Percentiles rank a stretch among this genome's conserved stretches.
phyloP scores from a whole-genome alignment of 768 basidiomycete genomes.

The Lanmaoa pseudosensibilis region DNA sequence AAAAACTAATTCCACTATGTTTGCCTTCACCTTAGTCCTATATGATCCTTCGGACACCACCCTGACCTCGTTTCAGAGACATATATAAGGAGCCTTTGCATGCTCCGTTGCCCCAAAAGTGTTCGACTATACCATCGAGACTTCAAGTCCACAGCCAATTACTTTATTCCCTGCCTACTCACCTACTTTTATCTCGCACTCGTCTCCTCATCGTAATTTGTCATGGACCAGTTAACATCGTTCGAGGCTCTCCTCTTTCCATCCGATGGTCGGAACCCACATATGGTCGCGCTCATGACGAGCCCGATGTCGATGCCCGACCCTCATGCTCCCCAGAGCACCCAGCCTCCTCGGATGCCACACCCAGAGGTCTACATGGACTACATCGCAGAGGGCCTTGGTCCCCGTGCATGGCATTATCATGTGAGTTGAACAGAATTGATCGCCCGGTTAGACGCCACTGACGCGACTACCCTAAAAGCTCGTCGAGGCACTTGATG shows the following conservation, averaged over 20 bases:
- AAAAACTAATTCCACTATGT: constrained; percentile 26
- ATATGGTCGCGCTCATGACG: constrained; percentile 72
- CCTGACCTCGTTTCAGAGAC: constrained; percentile 42
- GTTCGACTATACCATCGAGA: constrained; percentile 24
- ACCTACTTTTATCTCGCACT: constrained; percentile 16
- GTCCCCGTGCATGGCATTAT: constrained; percentile 69
- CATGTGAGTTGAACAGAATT: constrained; percentile 47
- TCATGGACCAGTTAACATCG: constrained; percentile 65
- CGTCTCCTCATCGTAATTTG: constrained; percentile 14
- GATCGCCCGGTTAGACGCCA: constrained; percentile 18
- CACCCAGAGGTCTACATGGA: constrained; percentile 88
- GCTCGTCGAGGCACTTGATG: constrained; percentile 74
- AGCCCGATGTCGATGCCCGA: constrained; percentile 51
- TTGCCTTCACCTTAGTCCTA: constrained; percentile 26
- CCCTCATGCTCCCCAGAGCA: constrained; percentile 46
- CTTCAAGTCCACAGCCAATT: constrained; percentile 15
- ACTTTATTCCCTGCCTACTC: constrained; percentile 23
- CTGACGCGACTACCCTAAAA: constrained; percentile 31
- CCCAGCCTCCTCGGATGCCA: constrained; percentile 60
- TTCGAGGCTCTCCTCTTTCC: constrained; percentile 77
- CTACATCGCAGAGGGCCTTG: constrained; percentile 74
- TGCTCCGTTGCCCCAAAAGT: constrained; percentile 18
- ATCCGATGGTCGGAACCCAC: constrained; percentile 72
- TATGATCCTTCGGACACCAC: constrained; percentile 29
- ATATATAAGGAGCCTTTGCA: constrained; percentile 29